Base-by-base conservation (phyloP, 768 basidiomycete species). In the Termitomyces sp. region DNA sequence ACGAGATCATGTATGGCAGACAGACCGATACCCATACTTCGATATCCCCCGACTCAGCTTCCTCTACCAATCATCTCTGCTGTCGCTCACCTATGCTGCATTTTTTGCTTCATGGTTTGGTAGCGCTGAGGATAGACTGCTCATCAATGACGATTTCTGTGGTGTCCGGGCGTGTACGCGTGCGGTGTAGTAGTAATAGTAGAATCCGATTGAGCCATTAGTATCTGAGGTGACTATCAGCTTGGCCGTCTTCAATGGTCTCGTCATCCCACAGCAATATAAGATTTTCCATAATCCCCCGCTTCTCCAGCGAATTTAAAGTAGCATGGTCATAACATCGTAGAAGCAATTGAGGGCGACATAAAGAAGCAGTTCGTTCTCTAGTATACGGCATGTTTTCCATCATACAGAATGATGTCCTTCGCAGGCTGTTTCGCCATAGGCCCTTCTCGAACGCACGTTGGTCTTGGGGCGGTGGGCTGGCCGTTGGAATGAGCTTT, bases 71-170 rank as follows among this genome's bases (percentile, higher is more conserved):
- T 9, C 47, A 24, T 9, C 36, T 27, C 27, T n/a, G n/a, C n/a
- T 58, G 54, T 48, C 91, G 76, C 64, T 90, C 88, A 29, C 87
- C 84, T 65, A 94, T 90, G 66, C 70, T 88, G 85, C 74, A 94
- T 84, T 76, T 84, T 86, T 67, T 92, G 91, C 71, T 86, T 88
- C 61, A 94, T 86, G 0, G 90, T 91, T 76, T 90, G 86, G 77
- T 95, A 97, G 95, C 95, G 67, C 78, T 94, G 81, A 96, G 80
- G 59, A 97, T 80, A 9, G 94, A 95, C 75, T 97, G 94, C 75
- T 99, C 97, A 78, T 99, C 98, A 79, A 99, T 96, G 61, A 95
- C 88, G 61, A 99, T 97, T 64, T 98, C 95, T 37, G 88, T 90
- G 52, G 95, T 87, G 71, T 98, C 97, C 16, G 96, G 88, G 61